Percentiles rank a stretch among this genome's conserved stretches.
Evolutionary conservation across 169 alveolate species (phyloP).

Genomic region (Neospora caninum): DNA sequence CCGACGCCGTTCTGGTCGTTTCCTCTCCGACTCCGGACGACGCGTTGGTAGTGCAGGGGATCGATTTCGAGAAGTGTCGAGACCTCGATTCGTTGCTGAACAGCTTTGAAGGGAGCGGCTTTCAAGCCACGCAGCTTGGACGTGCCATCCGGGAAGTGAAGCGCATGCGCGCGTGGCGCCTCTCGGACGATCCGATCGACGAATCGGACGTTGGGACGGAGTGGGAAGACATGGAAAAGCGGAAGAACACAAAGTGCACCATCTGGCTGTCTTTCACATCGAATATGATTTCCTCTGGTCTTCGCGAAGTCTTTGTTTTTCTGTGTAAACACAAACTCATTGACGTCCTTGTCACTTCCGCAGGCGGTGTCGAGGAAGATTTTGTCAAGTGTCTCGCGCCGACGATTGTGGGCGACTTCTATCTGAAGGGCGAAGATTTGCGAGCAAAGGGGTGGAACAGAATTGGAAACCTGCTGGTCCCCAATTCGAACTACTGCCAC

Average conservation of each 20-base stretch:
- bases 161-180: conserved; percentile 87
- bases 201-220: conserved; percentile 66
- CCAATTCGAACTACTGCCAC: conserved; percentile 96
- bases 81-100: conserved; percentile 78
- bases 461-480: conserved; percentile 97
- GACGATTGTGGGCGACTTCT: conserved; percentile 92
- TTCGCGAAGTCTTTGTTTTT: conserved; percentile 89
- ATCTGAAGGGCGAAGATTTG: conserved; percentile 91
- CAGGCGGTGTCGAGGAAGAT: conserved; percentile 99
- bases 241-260: conserved; percentile 74
- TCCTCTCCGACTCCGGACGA: conserved; percentile 49
- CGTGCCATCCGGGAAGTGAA: conserved; percentile 82
- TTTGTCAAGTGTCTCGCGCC: conserved; percentile 96
- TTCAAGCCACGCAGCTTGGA: conserved; percentile 87
- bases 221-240: conserved; percentile 39
- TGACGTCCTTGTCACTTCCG: conserved; percentile 95
- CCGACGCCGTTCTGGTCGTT: conserved; percentile 57
- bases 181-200: conserved; percentile 79
- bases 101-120: conserved; percentile 78
- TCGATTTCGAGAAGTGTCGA: conserved; percentile 83
- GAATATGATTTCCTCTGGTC: conserved; percentile 89
- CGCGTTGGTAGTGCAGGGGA: conserved; percentile 79
- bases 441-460: conserved; percentile 97
- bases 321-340: conserved; percentile 87
- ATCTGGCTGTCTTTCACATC: conserved; percentile 93